Evolutionary conservation across 805 yeast genomes (phyloP), one percentile per base, ranked within the genome.

Genomic region (Starmerella sirachaensis): DNA sequence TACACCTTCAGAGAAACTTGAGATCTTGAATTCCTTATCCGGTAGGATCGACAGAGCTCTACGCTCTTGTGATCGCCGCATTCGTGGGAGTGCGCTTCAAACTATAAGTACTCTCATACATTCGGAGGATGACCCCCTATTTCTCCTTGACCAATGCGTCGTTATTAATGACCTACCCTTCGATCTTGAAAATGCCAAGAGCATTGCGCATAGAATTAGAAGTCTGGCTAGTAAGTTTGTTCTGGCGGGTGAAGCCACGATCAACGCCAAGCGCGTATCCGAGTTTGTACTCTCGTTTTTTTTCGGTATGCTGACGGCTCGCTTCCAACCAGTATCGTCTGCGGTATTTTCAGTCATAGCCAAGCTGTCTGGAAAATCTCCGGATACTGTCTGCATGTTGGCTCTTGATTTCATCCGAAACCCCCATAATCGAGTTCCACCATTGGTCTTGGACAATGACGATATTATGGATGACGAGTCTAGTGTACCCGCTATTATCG

Each of bases 271-370:
- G 10, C 38, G 47, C 21, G 35, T 48, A 2, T 53, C 52, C 25
- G 27, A 42, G n/a, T 50, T 67, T 12, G 64, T 71, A 22, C 62
- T 70, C 26, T 65, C 63, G 17, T 74, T 67, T 49, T 38, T 74
- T 26, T 68, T 79, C 47, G 97, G 97, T 23, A 66, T 80, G 42
- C 59, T 86, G 29, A 65, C 83, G 4, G 75, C 76, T 23, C 70
- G 72, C 41, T 84, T 88, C 49, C 79, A 83, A 39, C 97, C 97
- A 1, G 68, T 79, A 11, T 85, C 94, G 94, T 69, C 72, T 14
- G 84, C 79, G 5, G 79, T 80, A 2, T 60, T 66, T 37, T 88
- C 78, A 43, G 67, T 70, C 4, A 52, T 82, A 4, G 71, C 76
- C 1, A 51, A 57, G 3, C 56, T 78, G 8, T 57, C 64, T 11